Base-by-base conservation (phyloP, 768 basidiomycete species). In the Mycena epipterygia region DNA sequence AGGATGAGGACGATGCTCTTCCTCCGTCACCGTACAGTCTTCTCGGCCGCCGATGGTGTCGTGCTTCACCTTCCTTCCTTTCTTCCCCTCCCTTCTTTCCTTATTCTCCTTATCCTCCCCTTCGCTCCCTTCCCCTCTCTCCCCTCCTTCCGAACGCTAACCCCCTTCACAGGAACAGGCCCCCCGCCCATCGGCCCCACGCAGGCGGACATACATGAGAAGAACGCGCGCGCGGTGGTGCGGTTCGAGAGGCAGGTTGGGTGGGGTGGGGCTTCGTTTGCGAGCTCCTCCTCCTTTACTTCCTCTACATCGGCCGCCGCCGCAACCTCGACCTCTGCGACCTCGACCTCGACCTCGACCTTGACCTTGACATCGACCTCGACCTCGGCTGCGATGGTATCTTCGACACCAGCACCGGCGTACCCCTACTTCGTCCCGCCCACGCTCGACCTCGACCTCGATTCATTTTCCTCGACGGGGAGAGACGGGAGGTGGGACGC, bases 171-270 rank as follows among this genome's bases (percentile, higher is more conserved):
- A 33, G 32, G 12, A 30, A 27, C 46, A 33, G 46, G 32, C 21
- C 65, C 73, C 35, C 64, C 42, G 63, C 41, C 65, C 51, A 71
- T 71, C 6, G 76, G 79, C n/a, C 84, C 82, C 0, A 88, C 86
- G 0, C 84, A 84, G 64, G 84, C 80, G 39, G 86, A 87, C 75
- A 76, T 86, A n/a, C 67, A 75, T 17, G 86, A 88, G 56, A 81
- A 86, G 74, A 85, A 84, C 65, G 71, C 79, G 13, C 75, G 84
- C 75, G 76, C 77, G 29, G 76, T 80, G 17, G 84, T 84, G 30
- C 76, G 78, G 23, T 68, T 68, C n/a, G 66, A 68, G 58, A 8
- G 35, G 23, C 57, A 68, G 37, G 11, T 63, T 39, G 37, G 37
- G 37, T 39, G 37, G 37, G 37, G 37, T 39, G 37, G 8, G 9